Conservation (phyloP, 1,139 yeast species). For the Taiozyma onychis region DNA sequence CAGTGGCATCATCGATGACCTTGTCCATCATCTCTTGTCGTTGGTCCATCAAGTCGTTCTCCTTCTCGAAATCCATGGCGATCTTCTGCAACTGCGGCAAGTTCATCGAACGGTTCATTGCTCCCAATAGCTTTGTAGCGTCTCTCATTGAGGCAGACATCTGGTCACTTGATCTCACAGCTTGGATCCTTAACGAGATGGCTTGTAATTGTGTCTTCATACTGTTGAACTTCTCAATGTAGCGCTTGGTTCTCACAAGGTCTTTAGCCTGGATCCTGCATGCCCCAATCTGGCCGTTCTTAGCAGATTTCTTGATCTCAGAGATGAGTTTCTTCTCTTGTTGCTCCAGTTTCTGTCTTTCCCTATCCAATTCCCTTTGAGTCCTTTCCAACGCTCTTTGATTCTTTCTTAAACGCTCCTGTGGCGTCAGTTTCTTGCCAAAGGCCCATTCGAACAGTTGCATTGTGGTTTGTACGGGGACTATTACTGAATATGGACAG, state of each 20-base stretch:
- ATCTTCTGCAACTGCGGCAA: slow-evolving; percentile 83
- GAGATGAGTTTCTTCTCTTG: slow-evolving; percentile 85
- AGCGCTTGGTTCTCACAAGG: slow-evolving; percentile 76
- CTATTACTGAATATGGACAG: too few relatives aligned
- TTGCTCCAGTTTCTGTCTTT: slow-evolving; percentile 73
- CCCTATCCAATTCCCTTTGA: slow-evolving; percentile 87
- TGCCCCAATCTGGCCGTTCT: slow-evolving; percentile 80
- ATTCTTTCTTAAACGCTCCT: slow-evolving; percentile 86
- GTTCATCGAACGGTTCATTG: slow-evolving; percentile 89
- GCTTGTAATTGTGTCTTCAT: slow-evolving; percentile 97
- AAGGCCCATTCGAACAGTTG: slow-evolving; percentile 90
- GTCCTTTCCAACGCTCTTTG: slow-evolving; percentile 93
- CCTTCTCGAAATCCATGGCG: slow-evolving; percentile 92
- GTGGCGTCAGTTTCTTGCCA: slow-evolving; percentile 91
- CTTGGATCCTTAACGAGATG: slow-evolving; percentile 81
- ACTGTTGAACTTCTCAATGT: slow-evolving; percentile 80
- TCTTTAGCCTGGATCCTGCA: slow-evolving; percentile 96
- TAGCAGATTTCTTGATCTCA: slow-evolving; percentile 89
- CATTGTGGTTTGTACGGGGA: slow-evolving; percentile 26
- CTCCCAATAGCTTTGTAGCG: slow-evolving; percentile 80
- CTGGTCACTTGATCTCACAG: slow-evolving; percentile 90
- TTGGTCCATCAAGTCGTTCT: slow-evolving; percentile 96
- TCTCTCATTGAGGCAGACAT: slow-evolving; percentile 95
- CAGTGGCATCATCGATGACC: slow-evolving; percentile 94
- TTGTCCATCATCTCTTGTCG: slow-evolving; percentile 99